Percentiles rank a stretch among this genome's conserved stretches.
phyloP scores from a whole-genome alignment of 2,329 filamentous ascomycete species.

The Piedraia hortae region DNA sequence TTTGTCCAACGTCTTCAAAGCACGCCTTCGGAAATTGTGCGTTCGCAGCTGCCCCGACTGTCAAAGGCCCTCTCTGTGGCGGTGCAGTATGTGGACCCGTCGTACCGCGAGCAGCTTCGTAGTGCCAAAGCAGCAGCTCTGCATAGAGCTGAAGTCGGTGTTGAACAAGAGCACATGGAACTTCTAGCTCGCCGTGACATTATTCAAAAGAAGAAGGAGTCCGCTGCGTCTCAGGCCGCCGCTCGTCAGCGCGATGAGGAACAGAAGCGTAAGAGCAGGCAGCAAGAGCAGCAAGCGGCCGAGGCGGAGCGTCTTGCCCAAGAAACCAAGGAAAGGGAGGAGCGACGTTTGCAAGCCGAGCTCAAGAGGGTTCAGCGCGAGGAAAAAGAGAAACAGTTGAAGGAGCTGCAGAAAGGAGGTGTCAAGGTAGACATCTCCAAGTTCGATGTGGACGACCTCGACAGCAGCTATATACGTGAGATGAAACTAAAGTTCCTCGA shows the following conservation, averaged over 20 bases:
- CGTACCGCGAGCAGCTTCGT: slow-evolving; percentile 55
- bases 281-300: slow-evolving; percentile 68
- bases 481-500: slow-evolving; percentile 91
- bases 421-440: slow-evolving; percentile 69
- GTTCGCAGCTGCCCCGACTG: slow-evolving; percentile 74
- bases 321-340: slow-evolving; percentile 75
- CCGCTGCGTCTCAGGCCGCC: slow-evolving; percentile 66
- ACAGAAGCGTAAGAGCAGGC: slow-evolving; percentile 55
- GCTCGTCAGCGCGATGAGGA: slow-evolving; percentile 82
- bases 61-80: slow-evolving; percentile 78
- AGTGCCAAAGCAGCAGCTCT: slow-evolving; percentile 58
- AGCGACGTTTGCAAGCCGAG: slow-evolving; percentile 61
- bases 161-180: slow-evolving; percentile 73
- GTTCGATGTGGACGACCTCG: slow-evolving; percentile 46
- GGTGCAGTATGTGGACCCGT: slow-evolving; percentile 83
- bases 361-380: slow-evolving; percentile 38
- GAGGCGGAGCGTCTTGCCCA: slow-evolving; percentile 73
- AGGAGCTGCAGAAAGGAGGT: slow-evolving; percentile 72
- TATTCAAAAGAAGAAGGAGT: slow-evolving; percentile 93
- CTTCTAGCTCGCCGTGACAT: slow-evolving; percentile 63
- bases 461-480: slow-evolving; percentile 43
- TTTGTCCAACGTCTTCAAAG: slow-evolving; percentile 88
- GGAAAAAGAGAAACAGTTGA: slow-evolving; percentile 55
- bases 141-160: slow-evolving; percentile 55
- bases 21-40: slow-evolving; percentile 91